These are phyloP conservation scores for Inga laurina DNA, from an alignment of 306 rosid species.

Conservation along the genomic window DNA sequence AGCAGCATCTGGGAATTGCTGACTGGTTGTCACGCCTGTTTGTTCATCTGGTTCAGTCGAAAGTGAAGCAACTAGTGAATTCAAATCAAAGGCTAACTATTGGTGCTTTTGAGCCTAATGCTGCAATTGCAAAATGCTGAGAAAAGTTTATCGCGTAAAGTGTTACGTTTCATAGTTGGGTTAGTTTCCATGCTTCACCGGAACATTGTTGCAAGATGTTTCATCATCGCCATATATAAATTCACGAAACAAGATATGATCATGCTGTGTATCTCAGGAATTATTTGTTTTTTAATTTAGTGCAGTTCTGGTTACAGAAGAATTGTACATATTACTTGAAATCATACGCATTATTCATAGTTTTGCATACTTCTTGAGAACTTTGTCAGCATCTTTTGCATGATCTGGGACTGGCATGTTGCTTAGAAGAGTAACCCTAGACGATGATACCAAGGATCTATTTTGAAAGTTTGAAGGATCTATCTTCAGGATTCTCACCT, in stretches of 20 bases:
- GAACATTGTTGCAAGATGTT: conserved; percentile 11
- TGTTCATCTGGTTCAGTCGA: conserved; percentile 8
- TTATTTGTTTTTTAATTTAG: background rate
- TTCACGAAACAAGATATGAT: background rate
- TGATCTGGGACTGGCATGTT: conserved; percentile 76
- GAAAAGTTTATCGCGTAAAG: conserved; percentile 5
- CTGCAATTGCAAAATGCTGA: conserved; percentile 12
- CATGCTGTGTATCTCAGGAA: background rate
- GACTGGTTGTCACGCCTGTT: background rate
- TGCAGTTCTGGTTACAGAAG: background rate
- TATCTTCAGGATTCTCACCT: conserved; percentile 66
- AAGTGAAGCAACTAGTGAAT: background rate
- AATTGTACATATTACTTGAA: background rate
- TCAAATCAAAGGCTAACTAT: background rate
- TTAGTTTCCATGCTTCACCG: background rate
- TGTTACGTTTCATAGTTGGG: background rate
- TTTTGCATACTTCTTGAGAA: conserved; percentile 60
- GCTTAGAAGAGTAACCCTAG: conserved; percentile 73
- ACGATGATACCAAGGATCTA: conserved; percentile 57
- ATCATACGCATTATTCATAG: conserved; percentile 26
- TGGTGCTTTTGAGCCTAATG: conserved; percentile 10
- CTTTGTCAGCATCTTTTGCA: conserved; percentile 52
- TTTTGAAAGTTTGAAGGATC: conserved; percentile 56
- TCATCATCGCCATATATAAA: background rate
- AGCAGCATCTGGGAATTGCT: conserved; percentile 1